Conservation (phyloP, 2,329 filamentous ascomycete genomes). For the Fragosphaeria purpurea region DNA sequence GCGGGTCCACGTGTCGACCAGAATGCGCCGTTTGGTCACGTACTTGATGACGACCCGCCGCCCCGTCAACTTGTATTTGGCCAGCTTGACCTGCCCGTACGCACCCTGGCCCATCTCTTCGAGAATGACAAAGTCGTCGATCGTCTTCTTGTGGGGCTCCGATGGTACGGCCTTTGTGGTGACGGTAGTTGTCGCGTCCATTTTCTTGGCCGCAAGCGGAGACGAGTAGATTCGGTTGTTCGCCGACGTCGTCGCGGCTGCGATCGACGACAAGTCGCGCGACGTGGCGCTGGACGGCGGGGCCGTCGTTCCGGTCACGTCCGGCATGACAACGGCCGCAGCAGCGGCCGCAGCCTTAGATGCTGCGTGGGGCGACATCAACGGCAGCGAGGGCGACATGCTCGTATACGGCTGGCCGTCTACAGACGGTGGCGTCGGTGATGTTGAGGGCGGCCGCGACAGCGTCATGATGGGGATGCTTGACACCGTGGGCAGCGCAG, state of each 20-base stretch:
- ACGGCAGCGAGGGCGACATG: slow-evolving; percentile 3
- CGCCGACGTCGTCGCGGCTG: neutral
- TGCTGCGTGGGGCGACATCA: slow-evolving; percentile 1
- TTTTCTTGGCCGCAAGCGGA: neutral
- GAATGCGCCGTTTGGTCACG: slow-evolving; percentile 90
- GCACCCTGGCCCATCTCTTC: slow-evolving; percentile 98
- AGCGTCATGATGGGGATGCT: slow-evolving; percentile 30
- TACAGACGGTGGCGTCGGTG: neutral
- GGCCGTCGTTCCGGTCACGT: slow-evolving; percentile 6
- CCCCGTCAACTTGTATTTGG: slow-evolving; percentile 67
- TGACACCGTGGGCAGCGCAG: slow-evolving; percentile 43
- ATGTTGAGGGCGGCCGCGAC: slow-evolving; percentile 6
- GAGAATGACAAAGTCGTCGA: slow-evolving; percentile 81
- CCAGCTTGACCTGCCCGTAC: slow-evolving; percentile 95
- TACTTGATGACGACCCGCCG: slow-evolving; percentile 94
- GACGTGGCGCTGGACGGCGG: slow-evolving; percentile 16
- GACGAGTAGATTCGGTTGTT: neutral
- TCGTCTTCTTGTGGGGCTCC: slow-evolving; percentile 60
- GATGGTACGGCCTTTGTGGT: slow-evolving; percentile 16
- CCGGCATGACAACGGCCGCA: neutral
- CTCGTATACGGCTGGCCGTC: neutral
- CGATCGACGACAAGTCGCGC: slow-evolving; percentile 6
- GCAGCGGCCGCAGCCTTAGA: slow-evolving; percentile 18
- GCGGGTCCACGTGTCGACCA: slow-evolving; percentile 96
- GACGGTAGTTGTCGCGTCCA: slow-evolving; percentile 3